Evolutionary conservation across 352 stramenopile genomes (phyloP).

Genomic region (Pythium folliculosum): DNA sequence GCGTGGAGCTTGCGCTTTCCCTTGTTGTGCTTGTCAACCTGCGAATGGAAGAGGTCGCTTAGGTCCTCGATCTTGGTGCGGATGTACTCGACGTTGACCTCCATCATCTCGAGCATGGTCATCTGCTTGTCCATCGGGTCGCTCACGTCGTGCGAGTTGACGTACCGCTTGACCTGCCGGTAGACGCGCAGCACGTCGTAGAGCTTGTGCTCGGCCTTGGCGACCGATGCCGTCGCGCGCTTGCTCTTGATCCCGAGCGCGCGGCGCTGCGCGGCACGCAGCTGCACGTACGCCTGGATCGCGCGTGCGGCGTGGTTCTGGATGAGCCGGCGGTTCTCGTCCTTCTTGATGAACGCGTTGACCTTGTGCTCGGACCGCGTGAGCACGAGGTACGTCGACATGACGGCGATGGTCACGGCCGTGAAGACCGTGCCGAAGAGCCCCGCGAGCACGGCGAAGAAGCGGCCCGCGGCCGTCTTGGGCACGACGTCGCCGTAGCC

Average conservation of each 20-base stretch:
- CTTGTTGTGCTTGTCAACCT: conserved; percentile 30
- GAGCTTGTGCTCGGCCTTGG: conserved; percentile 59
- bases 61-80: conserved; percentile 79
- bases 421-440: conserved; percentile 58
- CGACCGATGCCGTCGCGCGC: conserved; percentile 17
- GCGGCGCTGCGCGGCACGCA: conserved; percentile 47
- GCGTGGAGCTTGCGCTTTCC: conserved; percentile 23
- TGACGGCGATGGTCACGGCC: conserved; percentile 75
- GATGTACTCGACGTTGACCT: conserved; percentile 84
- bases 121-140: conserved; percentile 83
- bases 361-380: conserved; percentile 81
- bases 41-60: conserved; percentile 45
- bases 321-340: conserved; percentile 60
- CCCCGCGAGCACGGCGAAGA: conserved; percentile 52
- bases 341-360: conserved; percentile 77
- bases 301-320: conserved; percentile 58
- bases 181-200: conserved; percentile 61
- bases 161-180: conserved; percentile 53
- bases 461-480: conserved; percentile 45
- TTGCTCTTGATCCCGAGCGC: conserved; percentile 29
- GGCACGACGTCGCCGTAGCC: conserved; percentile 72
- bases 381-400: conserved; percentile 72
- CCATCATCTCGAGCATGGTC: conserved; percentile 87
- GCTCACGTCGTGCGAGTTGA: conserved; percentile 68
- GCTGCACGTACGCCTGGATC: conserved; percentile 65